Percentiles rank a stretch among this genome's conserved stretches.
phyloP scores from a whole-genome alignment of 2,329 filamentous ascomycete genomes.

The Cercospora berteroae region DNA sequence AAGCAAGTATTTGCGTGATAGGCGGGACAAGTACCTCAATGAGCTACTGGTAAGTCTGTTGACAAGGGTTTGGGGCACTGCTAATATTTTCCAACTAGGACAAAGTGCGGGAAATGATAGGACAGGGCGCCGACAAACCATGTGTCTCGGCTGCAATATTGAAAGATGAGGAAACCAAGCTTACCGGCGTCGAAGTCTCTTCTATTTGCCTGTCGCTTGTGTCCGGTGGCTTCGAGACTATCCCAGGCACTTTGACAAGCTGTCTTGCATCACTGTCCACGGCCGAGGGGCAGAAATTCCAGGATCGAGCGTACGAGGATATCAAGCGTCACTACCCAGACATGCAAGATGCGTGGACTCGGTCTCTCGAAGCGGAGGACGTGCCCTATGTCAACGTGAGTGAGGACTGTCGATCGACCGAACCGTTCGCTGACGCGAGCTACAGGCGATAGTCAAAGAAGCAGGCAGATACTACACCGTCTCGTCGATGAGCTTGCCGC shows the following conservation, averaged over 20 bases:
- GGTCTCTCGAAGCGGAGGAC: constrained; percentile 47
- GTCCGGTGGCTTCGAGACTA: constrained; percentile 56
- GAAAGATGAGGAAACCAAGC: constrained; percentile 55
- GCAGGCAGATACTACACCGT: constrained; percentile 56
- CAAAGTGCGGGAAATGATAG: constrained; percentile 53
- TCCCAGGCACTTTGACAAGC: constrained; percentile 54
- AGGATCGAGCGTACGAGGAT: constrained; percentile 54
- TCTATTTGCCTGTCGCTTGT: constrained; percentile 55
- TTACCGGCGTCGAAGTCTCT: constrained; percentile 53
- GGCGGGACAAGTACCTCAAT: constrained; percentile 53
- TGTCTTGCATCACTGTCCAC: constrained; percentile 53
- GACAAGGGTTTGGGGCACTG: not conserved
- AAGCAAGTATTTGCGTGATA: constrained; percentile 48
- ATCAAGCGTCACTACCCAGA: constrained; percentile 52
- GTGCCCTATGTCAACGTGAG: constrained; percentile 46
- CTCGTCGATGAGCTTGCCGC: constrained; percentile 52
- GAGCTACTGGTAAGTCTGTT: constrained; percentile 39
- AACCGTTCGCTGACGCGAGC: not conserved
- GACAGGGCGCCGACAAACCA: constrained; percentile 52
- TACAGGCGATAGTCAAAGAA: constrained; percentile 51
- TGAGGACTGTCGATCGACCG: not conserved
- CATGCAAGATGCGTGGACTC: constrained; percentile 49
- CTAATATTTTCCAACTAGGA: constrained; percentile 26
- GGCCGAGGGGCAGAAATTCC: constrained; percentile 50
- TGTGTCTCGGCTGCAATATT: constrained; percentile 56